Evolutionary conservation across 2,329 filamentous ascomycete genomes (phyloP).

Genomic region (Aspergillus eucalypticola): DNA sequence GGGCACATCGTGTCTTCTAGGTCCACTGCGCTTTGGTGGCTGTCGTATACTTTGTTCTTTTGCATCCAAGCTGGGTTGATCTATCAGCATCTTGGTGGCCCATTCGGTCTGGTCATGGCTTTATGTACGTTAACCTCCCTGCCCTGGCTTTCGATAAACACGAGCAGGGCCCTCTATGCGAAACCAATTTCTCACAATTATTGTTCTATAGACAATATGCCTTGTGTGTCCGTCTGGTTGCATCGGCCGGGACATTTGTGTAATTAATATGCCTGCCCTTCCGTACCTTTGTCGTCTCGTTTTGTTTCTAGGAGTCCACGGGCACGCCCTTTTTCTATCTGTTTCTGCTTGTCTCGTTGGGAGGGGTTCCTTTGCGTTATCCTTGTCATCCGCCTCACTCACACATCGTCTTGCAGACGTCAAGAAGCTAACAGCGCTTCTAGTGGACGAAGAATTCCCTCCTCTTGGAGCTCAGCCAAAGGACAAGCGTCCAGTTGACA

Average conservation of each 20-base stretch:
- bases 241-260: constrained; percentile 30
- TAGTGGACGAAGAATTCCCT: constrained; percentile 51
- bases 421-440: constrained; percentile 32
- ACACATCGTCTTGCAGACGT: constrained; percentile 10
- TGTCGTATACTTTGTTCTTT: constrained; percentile 33
- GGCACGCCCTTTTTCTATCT: constrained; percentile 22
- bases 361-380: constrained; percentile 17
- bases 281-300: constrained; percentile 31
- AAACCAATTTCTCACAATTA: constrained; percentile 50
- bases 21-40: constrained; percentile 32
- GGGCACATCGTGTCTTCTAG: constrained; percentile 38
- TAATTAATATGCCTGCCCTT: constrained; percentile 36
- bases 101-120: constrained; percentile 39
- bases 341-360: constrained; percentile 10
- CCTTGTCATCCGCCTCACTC: constrained; percentile 15
- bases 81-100: constrained; percentile 38
- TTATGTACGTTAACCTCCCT: constrained; percentile 56
- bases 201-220: constrained; percentile 43
- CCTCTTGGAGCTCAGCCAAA: constrained; percentile 44
- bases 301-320: constrained; percentile 19
- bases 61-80: constrained; percentile 42
- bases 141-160: constrained; percentile 42
- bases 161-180: constrained; percentile 44
- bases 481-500: constrained; percentile 37
- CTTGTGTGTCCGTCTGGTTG: constrained; percentile 31